These are phyloP conservation scores for Murraya paniculata DNA, from an alignment of 345 rosid genomes.

Conservation along the genomic window DNA sequence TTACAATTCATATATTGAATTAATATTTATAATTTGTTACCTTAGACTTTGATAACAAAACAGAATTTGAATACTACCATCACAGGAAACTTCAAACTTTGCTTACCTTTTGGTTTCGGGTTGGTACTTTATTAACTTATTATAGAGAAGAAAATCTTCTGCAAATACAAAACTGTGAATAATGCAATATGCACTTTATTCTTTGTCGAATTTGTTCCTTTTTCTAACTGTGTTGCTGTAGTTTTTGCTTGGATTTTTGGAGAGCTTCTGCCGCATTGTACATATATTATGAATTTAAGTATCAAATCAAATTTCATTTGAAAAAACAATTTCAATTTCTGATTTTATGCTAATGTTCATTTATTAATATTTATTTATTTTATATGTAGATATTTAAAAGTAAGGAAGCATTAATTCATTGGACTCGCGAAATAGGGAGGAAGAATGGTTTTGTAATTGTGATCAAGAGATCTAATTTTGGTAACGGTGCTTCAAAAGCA, in stretches of 20 bases:
- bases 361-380: not conserved
- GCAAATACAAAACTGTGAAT: not conserved
- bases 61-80: too few species aligned
- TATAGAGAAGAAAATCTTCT: not conserved
- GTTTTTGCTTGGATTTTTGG: not conserved
- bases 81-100: too few species aligned
- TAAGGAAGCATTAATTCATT: not conserved
- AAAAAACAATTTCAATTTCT: too few species aligned
- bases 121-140: not conserved
- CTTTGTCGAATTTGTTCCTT: not conserved
- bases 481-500: not conserved
- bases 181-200: not conserved
- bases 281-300: not conserved
- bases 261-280: conserved; percentile 3
- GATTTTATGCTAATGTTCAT: not conserved
- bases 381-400: not conserved
- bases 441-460: not conserved
- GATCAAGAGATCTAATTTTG: not conserved
- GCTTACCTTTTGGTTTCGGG: too few species aligned
- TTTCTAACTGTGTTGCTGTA: not conserved
- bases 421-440: not conserved
- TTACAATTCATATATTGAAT: too few species aligned
- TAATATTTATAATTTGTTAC: too few species aligned
- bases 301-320: not conserved
- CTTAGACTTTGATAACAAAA: too few species aligned